Evolutionary conservation across 352 stramenopile species (phyloP).

Genomic region (Globisporangium mamillatum): DNA sequence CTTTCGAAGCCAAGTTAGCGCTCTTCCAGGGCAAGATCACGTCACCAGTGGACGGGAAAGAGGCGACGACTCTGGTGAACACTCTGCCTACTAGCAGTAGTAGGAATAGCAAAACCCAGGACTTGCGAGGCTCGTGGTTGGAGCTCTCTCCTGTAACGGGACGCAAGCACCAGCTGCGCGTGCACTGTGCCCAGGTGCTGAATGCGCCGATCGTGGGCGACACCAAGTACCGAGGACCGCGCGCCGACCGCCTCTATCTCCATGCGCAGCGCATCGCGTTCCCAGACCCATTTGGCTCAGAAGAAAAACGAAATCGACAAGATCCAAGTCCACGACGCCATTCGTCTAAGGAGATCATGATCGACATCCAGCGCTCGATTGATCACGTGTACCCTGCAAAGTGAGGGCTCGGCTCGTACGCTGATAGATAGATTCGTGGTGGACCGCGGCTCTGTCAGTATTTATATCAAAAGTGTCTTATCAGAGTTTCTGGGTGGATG

Average conservation of each 20-base stretch:
- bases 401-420: background rate
- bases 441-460: background rate
- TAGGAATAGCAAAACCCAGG: background rate
- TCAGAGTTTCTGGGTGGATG: background rate
- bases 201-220: slow-evolving; percentile 57
- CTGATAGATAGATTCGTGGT: background rate
- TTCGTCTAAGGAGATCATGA: background rate
- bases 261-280: slow-evolving; percentile 54
- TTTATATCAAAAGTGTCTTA: background rate
- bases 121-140: slow-evolving; percentile 32
- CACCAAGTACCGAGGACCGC: slow-evolving; percentile 29
- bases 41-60: slow-evolving; percentile 41
- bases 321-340: background rate
- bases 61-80: slow-evolving; percentile 39
- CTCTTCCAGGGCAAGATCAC: slow-evolving; percentile 26
- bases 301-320: background rate
- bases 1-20: slow-evolving; percentile 20
- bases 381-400: background rate
- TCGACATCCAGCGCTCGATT: slow-evolving; percentile 8
- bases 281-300: slow-evolving; percentile 32
- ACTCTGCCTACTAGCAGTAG: background rate
- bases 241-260: slow-evolving; percentile 41
- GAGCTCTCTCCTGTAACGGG: slow-evolving; percentile 53
- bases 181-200: slow-evolving; percentile 50
- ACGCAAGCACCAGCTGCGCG: slow-evolving; percentile 67